Base-by-base conservation (phyloP, 73 alveolate genomes). In the Paramecium octaurelia region DNA sequence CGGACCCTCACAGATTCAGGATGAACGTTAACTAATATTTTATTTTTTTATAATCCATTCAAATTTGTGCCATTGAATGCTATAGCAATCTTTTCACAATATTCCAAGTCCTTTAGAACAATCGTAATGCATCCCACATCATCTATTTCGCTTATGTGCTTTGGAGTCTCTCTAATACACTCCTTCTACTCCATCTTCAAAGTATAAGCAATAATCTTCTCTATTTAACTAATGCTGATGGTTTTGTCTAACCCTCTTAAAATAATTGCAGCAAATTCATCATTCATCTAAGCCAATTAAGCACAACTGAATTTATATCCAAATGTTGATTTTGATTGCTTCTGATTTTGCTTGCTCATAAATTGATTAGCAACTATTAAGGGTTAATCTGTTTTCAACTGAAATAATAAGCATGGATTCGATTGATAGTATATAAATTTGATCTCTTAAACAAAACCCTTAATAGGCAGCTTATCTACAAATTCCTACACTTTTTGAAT, bases 11-110 rank as follows among this genome's bases (percentile, higher is more conserved):
- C 75, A 27, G 91, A 80, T 8, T 80, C 46, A 31, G 91, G 91
- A 80, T 80, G 91, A 34, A 80, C 91, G 12, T 80, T 80, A n/a
- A 80, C 91, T 42, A 80, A 48, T 44, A 80, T 80, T 27, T 42
- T 24, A 31, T 42, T 31, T 48, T 80, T 40, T 43, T 80, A 48
- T 48, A 80, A 42, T 23, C 91, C 91, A 48, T 80, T 42, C 73
- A 80, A 44, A 48, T 80, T 80, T 8, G 76, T 24, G n/a, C 70
- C 73, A 80, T 80, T 80, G 4, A 80, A 42, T 23, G 76, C 73
- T 2, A 80, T 21, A 34, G 20, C 91, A 42, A 80, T 80, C 31
- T 35, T 80, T 9, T 80, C 91, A 23, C 91, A 80, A 23, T 31
- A 44, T 48, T 80, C 91, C 14, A 80, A 44, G 18, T 80, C 75